phyloP scores from a whole-genome alignment of 768 basidiomycete genomes.

The Lentinula detonsa region DNA sequence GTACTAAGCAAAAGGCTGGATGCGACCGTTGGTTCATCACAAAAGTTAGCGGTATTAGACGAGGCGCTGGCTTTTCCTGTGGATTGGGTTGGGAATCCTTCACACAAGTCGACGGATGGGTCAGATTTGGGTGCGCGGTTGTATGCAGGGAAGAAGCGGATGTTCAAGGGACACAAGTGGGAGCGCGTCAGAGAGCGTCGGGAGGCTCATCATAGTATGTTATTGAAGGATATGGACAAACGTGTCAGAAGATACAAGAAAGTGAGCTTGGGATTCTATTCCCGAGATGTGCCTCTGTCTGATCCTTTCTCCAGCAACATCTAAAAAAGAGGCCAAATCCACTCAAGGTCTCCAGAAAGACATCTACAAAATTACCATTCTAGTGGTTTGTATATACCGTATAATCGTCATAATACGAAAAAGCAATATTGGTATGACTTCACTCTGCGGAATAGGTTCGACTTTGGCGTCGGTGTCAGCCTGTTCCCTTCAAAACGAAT shows the following conservation, averaged over 20 bases:
- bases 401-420: not conserved
- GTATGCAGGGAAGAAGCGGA: conserved; percentile 72
- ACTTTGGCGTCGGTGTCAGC: too few relatives aligned
- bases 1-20: not conserved
- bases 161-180: conserved; percentile 95
- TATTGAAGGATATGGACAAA: conserved; percentile 66
- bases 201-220: conserved; percentile 40
- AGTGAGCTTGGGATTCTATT: conserved; percentile 31
- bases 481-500: not conserved
- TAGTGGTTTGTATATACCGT: conserved; percentile 23
- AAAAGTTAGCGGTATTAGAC: not conserved
- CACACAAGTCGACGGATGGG: conserved; percentile 37
- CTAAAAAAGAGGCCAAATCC: conserved; percentile 50
- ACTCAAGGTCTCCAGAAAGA: conserved; percentile 45
- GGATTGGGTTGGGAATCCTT: conserved; percentile 35
- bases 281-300: not conserved
- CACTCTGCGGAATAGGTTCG: too few relatives aligned
- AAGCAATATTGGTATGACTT: not conserved
- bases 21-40: not conserved
- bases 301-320: conserved; percentile 30
- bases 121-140: conserved; percentile 54
- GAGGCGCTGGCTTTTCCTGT: conserved; percentile 18
- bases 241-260: conserved; percentile 62
- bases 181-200: conserved; percentile 52
- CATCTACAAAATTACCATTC: conserved; percentile 56